These are phyloP conservation scores for Trametopsis cervina DNA, from an alignment of 768 basidiomycete species.

Conservation along the genomic window DNA sequence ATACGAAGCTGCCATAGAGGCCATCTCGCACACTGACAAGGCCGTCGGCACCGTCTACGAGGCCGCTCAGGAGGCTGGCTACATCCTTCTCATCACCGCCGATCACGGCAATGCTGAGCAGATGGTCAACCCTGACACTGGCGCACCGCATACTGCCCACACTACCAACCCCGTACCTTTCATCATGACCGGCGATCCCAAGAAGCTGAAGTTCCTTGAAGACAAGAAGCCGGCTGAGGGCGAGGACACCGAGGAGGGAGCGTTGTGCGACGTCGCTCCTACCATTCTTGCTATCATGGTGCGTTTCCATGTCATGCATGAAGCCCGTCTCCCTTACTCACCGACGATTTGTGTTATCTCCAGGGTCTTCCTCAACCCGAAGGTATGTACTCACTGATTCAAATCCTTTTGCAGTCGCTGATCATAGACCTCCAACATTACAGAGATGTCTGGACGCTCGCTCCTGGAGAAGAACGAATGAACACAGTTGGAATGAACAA, in stretches of 20 bases:
- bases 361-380: constrained; percentile 63
- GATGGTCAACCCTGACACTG: constrained; percentile 80
- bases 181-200: constrained; percentile 68
- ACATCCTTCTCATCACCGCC: constrained; percentile 81
- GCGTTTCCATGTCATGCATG: constrained; percentile 4
- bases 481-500: constrained; percentile 7
- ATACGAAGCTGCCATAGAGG: constrained; percentile 86
- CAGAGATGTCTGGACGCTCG: constrained; percentile 26
- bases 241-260: constrained; percentile 44
- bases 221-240: constrained; percentile 43
- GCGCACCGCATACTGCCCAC: constrained; percentile 87
- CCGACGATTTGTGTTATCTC: not conserved
- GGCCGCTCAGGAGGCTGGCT: constrained; percentile 80
- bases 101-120: constrained; percentile 97
- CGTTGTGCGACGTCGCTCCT: constrained; percentile 87
- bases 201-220: constrained; percentile 45
- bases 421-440: constrained; percentile 6
- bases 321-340: not conserved
- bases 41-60: constrained; percentile 85
- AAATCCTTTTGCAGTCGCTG: not conserved
- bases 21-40: constrained; percentile 81
- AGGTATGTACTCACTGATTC: constrained; percentile 32
- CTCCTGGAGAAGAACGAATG: constrained; percentile 21
- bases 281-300: constrained; percentile 77
- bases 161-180: constrained; percentile 88